Evolutionary conservation across 352 stramenopile species (phyloP).

Genomic region (Phytophthora crassamura): DNA sequence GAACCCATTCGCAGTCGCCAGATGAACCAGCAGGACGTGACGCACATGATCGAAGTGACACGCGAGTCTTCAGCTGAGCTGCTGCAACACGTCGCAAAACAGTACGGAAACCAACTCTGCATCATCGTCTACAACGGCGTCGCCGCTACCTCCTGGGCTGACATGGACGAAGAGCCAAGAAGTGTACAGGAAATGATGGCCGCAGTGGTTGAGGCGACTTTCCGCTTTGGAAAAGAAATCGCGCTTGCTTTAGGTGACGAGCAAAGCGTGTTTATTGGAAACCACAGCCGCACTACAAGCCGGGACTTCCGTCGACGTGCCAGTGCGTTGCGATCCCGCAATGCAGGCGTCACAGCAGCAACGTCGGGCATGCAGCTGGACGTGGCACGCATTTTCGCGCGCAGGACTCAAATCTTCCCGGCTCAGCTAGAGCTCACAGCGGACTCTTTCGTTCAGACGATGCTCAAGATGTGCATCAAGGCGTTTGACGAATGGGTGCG

Average conservation of each 20-base stretch:
- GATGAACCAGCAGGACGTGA: constrained; percentile 59
- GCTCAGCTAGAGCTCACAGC: constrained; percentile 51
- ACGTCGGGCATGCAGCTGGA: constrained; percentile 72
- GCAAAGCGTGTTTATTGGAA: constrained; percentile 55
- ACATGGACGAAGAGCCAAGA: constrained; percentile 72
- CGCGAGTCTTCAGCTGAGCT: constrained; percentile 65
- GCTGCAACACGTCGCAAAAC: constrained; percentile 64
- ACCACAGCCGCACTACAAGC: constrained; percentile 52
- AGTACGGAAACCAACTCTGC: constrained; percentile 69
- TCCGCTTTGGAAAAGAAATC: constrained; percentile 67
- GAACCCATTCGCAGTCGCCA: constrained; percentile 25
- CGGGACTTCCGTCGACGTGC: constrained; percentile 72
- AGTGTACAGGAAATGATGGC: constrained; percentile 73
- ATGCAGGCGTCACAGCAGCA: constrained; percentile 36
- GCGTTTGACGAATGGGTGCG: constrained; percentile 76
- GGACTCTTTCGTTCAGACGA: constrained; percentile 68
- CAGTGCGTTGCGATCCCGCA: constrained; percentile 62
- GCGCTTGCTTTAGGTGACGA: constrained; percentile 69
- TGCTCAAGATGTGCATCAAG: constrained; percentile 86
- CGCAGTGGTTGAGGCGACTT: constrained; percentile 61
- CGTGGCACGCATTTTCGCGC: constrained; percentile 86
- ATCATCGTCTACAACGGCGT: constrained; percentile 50
- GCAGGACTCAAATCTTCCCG: constrained; percentile 75
- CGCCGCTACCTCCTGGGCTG: constrained; percentile 52
- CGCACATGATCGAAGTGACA: constrained; percentile 81